Evolutionary conservation across 371 early-diverging fungal species (phyloP).

Genomic region (Smittium culicis): DNA sequence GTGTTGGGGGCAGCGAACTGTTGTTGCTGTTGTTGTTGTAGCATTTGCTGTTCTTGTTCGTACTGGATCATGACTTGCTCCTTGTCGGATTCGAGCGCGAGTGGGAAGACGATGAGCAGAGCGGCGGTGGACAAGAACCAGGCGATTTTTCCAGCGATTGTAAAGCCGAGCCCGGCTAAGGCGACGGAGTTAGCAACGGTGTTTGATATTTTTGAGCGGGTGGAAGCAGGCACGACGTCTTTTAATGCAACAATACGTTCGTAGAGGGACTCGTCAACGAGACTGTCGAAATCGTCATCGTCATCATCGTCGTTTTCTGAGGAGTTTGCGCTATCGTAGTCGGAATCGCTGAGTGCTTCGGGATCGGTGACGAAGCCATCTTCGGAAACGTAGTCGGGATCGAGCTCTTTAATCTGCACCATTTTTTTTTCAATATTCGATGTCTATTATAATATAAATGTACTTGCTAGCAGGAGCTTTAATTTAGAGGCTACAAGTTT

Average conservation of each 20-base stretch:
- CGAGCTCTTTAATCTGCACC: constrained; percentile 19
- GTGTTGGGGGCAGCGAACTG: not conserved
- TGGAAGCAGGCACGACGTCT: constrained; percentile 56
- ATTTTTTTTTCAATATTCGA: too few species aligned
- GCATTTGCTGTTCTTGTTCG: constrained; percentile 39
- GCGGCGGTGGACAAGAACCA: constrained; percentile 72
- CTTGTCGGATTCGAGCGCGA: constrained; percentile 57
- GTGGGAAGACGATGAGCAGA: constrained; percentile 55
- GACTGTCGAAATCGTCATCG: constrained; percentile 37
- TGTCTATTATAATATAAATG: too few species aligned
- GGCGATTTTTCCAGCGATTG: constrained; percentile 53
- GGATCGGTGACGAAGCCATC: constrained; percentile 14
- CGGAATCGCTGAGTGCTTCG: constrained; percentile 27
- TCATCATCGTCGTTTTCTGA: constrained; percentile 32
- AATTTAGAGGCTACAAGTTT: too few species aligned
- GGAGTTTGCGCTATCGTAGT: constrained; percentile 11
- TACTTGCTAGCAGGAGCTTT: too few species aligned
- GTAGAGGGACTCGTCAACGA: constrained; percentile 43
- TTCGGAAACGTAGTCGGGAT: constrained; percentile 20
- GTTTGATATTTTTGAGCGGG: constrained; percentile 42
- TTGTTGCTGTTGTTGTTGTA: constrained; percentile 9
- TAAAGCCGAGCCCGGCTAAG: constrained; percentile 41
- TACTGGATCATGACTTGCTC: constrained; percentile 61
- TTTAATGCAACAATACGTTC: constrained; percentile 59
- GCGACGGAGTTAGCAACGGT: constrained; percentile 36